Evolutionary conservation across 305 asterid species (phyloP), one percentile per base, ranked within the genome.

Genomic region (Fraxinus nigra): DNA sequence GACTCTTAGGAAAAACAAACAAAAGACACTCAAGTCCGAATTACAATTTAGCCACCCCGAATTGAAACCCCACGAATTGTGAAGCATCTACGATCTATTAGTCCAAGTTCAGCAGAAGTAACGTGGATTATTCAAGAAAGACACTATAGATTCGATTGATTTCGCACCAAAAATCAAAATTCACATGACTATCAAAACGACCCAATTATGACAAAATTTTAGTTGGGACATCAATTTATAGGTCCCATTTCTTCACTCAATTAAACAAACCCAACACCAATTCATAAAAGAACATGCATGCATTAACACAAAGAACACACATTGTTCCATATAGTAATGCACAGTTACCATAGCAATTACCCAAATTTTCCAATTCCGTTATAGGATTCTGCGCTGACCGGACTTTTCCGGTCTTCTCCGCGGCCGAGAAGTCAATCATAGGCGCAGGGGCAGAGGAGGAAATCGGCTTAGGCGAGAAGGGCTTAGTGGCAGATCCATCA

Each of bases 381-480:
- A 85, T 88, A 33, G 91, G 87, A 72, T 84, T 89, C 6, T 86
- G 91, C 38, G 84, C 86, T 14, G 94, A 82, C 81, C 94, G 92
- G 85, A 92, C 75, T 84, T 92, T 92, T n/a, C 90, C 93, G 6
- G 91, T 87, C 89, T 93, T 93, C 80, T 81, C 91, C 32, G 75
- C 94, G 20, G 93, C 83, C 11, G 98, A 92, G 88, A 93, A 92
- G 86, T 93, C 97, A 38, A 95, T 95, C 35, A 95, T 94, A 70
- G 98, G 95, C 5, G 97, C 91, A 22, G 94, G 95, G 0, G 90
- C 90, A 4, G 95, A 85, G 40, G 98, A 86, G 4, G 98, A 91
- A 77, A 95, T 91, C 63, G 98, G 98, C 82, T 92, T 92, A 3
- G 98, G 97, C 1, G 98, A 93, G 33, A 93, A 88, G 24, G 20